Evolutionary conservation across 306 rosid species (phyloP).

Genomic region (Corylus avellana): DNA sequence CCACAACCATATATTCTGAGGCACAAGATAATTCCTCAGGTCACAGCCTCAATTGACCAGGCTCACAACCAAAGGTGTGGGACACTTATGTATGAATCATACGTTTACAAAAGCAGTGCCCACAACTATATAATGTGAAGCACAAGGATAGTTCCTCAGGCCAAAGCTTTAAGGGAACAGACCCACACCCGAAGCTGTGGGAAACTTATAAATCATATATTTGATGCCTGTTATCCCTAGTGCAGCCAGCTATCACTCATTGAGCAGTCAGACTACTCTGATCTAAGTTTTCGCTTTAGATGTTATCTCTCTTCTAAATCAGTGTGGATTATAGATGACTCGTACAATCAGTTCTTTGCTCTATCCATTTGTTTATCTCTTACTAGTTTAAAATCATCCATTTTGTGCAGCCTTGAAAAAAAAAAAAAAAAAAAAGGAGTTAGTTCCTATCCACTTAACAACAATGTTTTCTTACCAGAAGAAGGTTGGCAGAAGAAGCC

Average conservation of each 20-base stretch:
- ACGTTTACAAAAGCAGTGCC: background rate
- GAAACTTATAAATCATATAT: background rate
- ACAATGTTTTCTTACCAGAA: conserved; percentile 59
- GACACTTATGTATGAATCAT: background rate
- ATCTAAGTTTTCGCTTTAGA: background rate
- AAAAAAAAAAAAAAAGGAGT: conserved; percentile 1
- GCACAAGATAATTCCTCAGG: background rate
- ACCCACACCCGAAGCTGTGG: background rate
- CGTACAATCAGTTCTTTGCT: background rate
- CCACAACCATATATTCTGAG: background rate
- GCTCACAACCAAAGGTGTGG: background rate
- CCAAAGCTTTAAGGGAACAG: background rate
- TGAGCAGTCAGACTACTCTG: background rate
- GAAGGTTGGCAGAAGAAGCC: conserved; percentile 67
- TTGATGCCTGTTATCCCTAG: background rate
- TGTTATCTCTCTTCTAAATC: background rate
- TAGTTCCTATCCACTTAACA: conserved; percentile 22
- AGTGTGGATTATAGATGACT: background rate
- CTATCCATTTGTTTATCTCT: background rate
- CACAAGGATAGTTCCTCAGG: background rate
- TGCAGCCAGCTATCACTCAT: conserved; percentile 9
- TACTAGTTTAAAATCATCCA: conserved; percentile 5
- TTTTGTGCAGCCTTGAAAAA: background rate
- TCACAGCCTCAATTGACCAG: background rate
- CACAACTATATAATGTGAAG: background rate